Conservation (phyloP, 129 eudicot species). For the Flaveria sonorensis region DNA sequence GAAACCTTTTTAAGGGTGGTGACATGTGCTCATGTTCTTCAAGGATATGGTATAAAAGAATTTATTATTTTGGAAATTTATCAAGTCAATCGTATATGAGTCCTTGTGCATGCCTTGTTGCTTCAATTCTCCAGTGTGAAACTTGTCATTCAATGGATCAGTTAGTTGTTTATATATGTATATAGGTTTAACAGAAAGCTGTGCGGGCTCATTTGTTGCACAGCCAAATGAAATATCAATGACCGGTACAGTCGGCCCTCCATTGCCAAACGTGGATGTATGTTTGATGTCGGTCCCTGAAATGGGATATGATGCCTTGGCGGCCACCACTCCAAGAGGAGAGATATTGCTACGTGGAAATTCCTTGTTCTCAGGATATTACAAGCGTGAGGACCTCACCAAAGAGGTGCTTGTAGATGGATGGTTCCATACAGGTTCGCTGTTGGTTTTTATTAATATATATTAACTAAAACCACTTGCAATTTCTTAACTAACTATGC, state of each 20-base stretch:
- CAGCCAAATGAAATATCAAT: constrained; percentile 61
- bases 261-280: constrained; percentile 73
- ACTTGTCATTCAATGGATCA: neutral
- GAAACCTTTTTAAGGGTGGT: constrained; percentile 88
- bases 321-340: constrained; percentile 59
- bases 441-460: neutral
- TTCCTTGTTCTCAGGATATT: constrained; percentile 72
- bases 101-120: neutral
- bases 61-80: too few relatives aligned
- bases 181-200: constrained; percentile 88
- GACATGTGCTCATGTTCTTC: constrained; percentile 92
- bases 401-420: constrained; percentile 70
- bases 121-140: neutral
- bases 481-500: constrained; percentile 11
- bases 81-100: too few relatives aligned
- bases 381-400: constrained; percentile 75
- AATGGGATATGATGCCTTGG: constrained; percentile 76
- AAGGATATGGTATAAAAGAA: constrained; percentile 77
- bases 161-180: neutral
- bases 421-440: constrained; percentile 83
- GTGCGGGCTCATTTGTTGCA: constrained; percentile 83
- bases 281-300: constrained; percentile 86
- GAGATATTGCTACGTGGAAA: constrained; percentile 75
- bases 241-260: constrained; percentile 88
- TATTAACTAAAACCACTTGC: neutral